A percentile compares a stretch with the other conserved stretches of the same genome.
These are phyloP conservation scores for Inga oerstediana DNA, from an alignment of 306 rosid genomes.

Conservation along the genomic window DNA sequence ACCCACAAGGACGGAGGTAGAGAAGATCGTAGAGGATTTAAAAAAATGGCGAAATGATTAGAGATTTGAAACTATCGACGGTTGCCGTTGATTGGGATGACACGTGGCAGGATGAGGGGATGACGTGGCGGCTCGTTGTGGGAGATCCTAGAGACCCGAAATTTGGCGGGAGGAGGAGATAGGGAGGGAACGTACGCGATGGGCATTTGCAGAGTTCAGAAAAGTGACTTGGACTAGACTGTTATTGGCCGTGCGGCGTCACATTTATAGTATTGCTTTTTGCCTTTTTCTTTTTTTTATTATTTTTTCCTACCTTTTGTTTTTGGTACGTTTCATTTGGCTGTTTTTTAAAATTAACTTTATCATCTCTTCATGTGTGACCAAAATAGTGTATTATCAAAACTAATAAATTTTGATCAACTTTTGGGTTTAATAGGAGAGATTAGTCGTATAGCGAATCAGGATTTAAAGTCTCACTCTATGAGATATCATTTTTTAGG, in stretches of 20 bases:
- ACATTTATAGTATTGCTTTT: background rate
- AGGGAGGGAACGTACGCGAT: background rate
- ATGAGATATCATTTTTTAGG: no score
- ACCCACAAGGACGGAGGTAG: background rate
- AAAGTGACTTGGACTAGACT: background rate
- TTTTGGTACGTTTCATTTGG: no score
- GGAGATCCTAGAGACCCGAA: background rate
- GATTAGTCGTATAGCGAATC: no score
- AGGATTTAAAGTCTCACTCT: no score
- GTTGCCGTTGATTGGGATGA: background rate
- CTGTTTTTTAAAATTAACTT: no score
- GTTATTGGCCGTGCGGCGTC: background rate
- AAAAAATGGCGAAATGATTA: background rate
- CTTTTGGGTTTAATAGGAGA: no score
- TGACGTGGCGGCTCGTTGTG: background rate
- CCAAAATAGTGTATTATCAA: no score
- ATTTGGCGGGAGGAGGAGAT: slow-evolving; percentile 1
- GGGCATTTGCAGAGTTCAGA: slow-evolving; percentile 1
- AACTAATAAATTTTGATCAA: no score
- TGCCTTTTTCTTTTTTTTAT: background rate
- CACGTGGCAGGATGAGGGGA: background rate
- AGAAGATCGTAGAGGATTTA: no score
- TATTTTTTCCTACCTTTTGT: no score
- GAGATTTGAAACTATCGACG: background rate
- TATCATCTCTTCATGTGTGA: no score